These are phyloP conservation scores for Prunus yedoensis DNA, from an alignment of 331 rosid species.

Conservation along the genomic window DNA sequence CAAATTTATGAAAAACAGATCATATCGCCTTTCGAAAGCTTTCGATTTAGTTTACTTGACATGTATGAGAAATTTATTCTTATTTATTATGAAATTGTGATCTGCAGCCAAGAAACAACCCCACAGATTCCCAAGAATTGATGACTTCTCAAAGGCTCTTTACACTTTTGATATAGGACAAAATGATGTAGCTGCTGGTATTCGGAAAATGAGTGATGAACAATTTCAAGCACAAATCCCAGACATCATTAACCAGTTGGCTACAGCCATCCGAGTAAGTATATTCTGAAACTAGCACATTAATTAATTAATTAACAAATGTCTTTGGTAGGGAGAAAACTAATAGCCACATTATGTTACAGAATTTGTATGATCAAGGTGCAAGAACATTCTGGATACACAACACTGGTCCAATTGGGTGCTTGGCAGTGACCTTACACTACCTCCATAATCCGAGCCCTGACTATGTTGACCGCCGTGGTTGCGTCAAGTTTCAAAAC, in stretches of 20 bases:
- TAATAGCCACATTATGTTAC: not conserved
- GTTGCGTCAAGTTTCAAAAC: slow-evolving; percentile 58
- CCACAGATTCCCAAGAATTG: slow-evolving; percentile 43
- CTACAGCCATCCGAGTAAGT: slow-evolving; percentile 54
- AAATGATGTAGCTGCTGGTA: slow-evolving; percentile 63
- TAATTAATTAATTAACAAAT: not conserved
- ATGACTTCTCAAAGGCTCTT: slow-evolving; percentile 71
- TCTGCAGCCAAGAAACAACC: slow-evolving; percentile 35
- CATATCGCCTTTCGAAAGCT: not conserved
- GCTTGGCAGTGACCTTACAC: slow-evolving; percentile 50
- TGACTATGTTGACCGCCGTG: slow-evolving; percentile 50
- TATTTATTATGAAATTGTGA: not conserved
- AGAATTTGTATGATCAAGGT: slow-evolving; percentile 55
- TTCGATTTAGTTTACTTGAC: not conserved
- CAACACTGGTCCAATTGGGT: slow-evolving; percentile 85
- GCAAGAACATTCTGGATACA: slow-evolving; percentile 87
- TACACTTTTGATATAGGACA: slow-evolving; percentile 81
- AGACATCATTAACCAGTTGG: slow-evolving; percentile 47
- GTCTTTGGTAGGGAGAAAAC: not conserved
- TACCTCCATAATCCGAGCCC: slow-evolving; percentile 17
- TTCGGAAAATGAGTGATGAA: slow-evolving; percentile 35
- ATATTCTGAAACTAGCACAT: not conserved
- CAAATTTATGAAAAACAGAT: not conserved
- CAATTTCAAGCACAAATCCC: slow-evolving; percentile 38
- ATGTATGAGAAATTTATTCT: not conserved